Conservation (phyloP, 1,284 basidiomycete genomes). For the Puccinia brachypodii region DNA sequence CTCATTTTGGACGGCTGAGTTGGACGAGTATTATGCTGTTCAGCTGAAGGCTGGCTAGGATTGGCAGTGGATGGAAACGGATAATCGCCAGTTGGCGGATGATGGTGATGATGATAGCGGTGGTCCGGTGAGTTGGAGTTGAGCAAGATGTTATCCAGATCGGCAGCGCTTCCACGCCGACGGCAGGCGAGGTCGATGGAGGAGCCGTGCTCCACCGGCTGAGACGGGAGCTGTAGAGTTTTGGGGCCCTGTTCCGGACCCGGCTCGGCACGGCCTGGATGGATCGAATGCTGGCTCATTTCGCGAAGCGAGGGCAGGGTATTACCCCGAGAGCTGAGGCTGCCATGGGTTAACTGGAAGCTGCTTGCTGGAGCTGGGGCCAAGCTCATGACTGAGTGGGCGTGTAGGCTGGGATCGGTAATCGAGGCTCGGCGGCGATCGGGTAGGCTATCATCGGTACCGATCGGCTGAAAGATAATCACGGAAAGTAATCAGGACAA, state of each 20-base stretch:
- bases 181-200: not conserved
- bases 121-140: not conserved
- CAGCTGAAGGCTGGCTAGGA: not conserved
- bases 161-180: constrained; percentile 24
- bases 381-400: not conserved
- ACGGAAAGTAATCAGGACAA: not conserved
- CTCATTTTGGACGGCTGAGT: not conserved
- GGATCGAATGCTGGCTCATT: not conserved
- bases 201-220: not conserved
- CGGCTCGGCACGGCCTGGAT: not conserved
- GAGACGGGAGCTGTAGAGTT: not conserved
- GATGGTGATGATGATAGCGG: not conserved
- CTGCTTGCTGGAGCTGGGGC: not conserved
- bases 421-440: constrained; percentile 26
- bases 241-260: not conserved
- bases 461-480: not conserved
- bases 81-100: not conserved
- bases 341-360: not conserved
- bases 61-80: not conserved
- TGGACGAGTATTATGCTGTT: not conserved
- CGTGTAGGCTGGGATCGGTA: constrained; percentile 30
- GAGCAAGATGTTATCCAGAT: constrained; percentile 9
- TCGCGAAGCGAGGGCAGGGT: not conserved
- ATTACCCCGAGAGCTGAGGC: not conserved
- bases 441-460: not conserved